Evolutionary conservation across 1,284 basidiomycete species (phyloP).

Genomic region (Cryptococcus sp.): DNA sequence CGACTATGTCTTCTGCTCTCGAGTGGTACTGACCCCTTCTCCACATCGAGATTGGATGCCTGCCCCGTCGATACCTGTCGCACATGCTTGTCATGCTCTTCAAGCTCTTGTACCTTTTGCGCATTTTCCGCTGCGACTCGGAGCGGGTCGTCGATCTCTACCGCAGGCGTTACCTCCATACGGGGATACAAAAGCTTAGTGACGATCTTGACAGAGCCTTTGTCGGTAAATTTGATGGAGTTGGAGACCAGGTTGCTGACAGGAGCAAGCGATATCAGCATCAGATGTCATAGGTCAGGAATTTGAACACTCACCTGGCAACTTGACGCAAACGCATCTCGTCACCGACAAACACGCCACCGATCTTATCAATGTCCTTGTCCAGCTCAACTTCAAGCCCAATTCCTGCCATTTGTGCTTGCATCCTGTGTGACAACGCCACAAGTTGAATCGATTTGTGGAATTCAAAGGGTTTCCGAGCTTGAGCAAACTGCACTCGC

Average conservation of each 20-base stretch:
- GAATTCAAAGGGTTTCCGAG: conserved; percentile 70
- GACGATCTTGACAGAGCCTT: conserved; percentile 56
- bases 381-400: conserved; percentile 72
- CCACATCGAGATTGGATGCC: conserved; percentile 20
- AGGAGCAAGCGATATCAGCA: neutral
- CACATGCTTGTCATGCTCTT: conserved; percentile 14
- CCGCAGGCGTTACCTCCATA: conserved; percentile 34
- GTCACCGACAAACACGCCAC: conserved; percentile 56
- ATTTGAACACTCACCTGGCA: conserved; percentile 59
- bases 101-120: conserved; percentile 26
- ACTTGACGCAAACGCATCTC: conserved; percentile 74
- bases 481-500: conserved; percentile 29
- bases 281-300: conserved; percentile 22
- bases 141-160: conserved; percentile 36
- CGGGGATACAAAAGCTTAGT: conserved; percentile 50
- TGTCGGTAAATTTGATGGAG: conserved; percentile 67
- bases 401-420: conserved; percentile 70
- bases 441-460: conserved; percentile 79
- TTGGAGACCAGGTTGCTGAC: conserved; percentile 53
- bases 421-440: conserved; percentile 71
- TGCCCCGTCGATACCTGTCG: neutral
- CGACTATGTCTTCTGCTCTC: conserved; percentile 20
- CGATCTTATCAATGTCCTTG: conserved; percentile 67
- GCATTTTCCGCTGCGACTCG: conserved; percentile 32
- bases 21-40: conserved; percentile 35